These are phyloP conservation scores for Plasmodium relictum DNA, from an alignment of 169 alveolate genomes.

Conservation along the genomic window DNA sequence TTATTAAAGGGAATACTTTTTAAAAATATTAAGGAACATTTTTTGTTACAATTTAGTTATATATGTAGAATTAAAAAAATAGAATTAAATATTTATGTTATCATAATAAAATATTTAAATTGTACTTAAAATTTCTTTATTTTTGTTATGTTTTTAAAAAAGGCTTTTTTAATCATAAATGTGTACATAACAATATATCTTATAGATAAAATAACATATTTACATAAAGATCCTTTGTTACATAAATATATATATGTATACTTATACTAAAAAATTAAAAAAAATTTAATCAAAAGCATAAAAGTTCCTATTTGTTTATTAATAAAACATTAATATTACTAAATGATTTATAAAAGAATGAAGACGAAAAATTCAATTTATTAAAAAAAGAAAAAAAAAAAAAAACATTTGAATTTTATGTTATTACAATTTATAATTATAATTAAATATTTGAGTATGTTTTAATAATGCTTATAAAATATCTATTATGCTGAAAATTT, in stretches of 20 bases:
- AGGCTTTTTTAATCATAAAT: no score
- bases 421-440: not conserved
- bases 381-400: not conserved
- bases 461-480: slow-evolving; percentile 61
- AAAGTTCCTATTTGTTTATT: not conserved
- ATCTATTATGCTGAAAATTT: slow-evolving; percentile 57
- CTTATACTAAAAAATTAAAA: not conserved
- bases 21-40: no score
- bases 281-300: not conserved
- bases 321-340: not conserved
- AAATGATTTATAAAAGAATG: not conserved
- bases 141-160: no score
- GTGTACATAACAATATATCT: no score
- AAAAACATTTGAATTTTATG: not conserved
- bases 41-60: no score
- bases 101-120: no score
- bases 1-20: no score
- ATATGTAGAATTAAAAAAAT: no score
- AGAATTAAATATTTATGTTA: no score
- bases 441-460: slow-evolving; percentile 32
- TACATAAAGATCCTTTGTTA: not conserved
- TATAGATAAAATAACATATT: no score
- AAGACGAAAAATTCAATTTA: not conserved
- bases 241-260: not conserved
- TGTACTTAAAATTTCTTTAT: no score